Conservation (phyloP, 768 basidiomycete genomes). For the Pulveroboletus sp. region DNA sequence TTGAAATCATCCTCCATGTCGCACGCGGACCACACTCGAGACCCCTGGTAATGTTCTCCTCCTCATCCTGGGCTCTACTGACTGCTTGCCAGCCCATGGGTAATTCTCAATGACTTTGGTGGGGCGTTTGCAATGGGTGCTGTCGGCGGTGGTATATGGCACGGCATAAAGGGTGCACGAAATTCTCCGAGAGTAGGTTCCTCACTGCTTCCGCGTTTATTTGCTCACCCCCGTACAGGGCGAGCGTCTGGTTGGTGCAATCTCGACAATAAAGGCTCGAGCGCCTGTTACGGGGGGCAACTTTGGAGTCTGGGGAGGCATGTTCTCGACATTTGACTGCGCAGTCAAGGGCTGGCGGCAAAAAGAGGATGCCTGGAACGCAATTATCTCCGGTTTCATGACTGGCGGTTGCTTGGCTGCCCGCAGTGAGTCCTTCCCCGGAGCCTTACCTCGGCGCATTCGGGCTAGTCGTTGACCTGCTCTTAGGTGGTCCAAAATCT, state of each 20-base stretch:
- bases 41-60: slow-evolving; percentile 70
- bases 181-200: slow-evolving; percentile 87
- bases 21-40: slow-evolving; percentile 89
- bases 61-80: background rate
- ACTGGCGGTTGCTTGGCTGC: slow-evolving; percentile 95
- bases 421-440: slow-evolving; percentile 66
- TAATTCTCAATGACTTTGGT: slow-evolving; percentile 97
- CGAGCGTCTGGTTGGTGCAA: slow-evolving; percentile 89
- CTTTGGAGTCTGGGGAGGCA: slow-evolving; percentile 94
- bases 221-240: slow-evolving; percentile 52
- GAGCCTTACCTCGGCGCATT: background rate
- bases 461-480: slow-evolving; percentile 6
- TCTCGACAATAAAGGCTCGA: slow-evolving; percentile 96
- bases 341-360: slow-evolving; percentile 95
- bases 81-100: slow-evolving; percentile 76
- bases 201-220: background rate
- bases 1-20: slow-evolving; percentile 50
- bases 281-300: slow-evolving; percentile 98
- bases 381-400: slow-evolving; percentile 97
- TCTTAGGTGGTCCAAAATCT: slow-evolving; percentile 84
- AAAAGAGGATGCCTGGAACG: slow-evolving; percentile 99
- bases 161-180: slow-evolving; percentile 95
- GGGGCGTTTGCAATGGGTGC: slow-evolving; percentile 98
- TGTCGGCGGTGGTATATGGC: slow-evolving; percentile 97
- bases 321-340: slow-evolving; percentile 99